phyloP scores from a whole-genome alignment of 2,329 filamentous ascomycete genomes.

The Arthrobotrys conoides region DNA sequence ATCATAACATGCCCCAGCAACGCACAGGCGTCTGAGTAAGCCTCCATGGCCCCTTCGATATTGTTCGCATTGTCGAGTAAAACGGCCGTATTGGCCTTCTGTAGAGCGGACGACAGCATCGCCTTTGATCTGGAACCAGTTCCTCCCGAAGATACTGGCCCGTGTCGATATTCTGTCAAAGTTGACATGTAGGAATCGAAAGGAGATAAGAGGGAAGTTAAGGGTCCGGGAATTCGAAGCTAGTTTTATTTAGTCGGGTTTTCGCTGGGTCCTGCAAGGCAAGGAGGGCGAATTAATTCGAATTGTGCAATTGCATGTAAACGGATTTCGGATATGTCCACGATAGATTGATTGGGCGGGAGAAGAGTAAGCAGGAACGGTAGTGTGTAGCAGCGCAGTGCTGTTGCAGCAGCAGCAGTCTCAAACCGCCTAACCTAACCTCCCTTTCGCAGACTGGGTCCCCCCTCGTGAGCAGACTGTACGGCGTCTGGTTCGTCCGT shows the following conservation, averaged over 20 bases:
- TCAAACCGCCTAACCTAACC: slow-evolving; percentile 55
- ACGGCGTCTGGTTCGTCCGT: background rate
- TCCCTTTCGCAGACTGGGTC: slow-evolving; percentile 33
- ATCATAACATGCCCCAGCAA: slow-evolving; percentile 89
- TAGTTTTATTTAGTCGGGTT: slow-evolving; percentile 60
- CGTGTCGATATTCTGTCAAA: slow-evolving; percentile 60
- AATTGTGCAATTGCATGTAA: slow-evolving; percentile 27
- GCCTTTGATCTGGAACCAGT: slow-evolving; percentile 73
- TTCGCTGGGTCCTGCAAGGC: slow-evolving; percentile 36
- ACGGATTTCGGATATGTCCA: slow-evolving; percentile 25
- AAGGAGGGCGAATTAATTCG: slow-evolving; percentile 54
- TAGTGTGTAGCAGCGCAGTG: background rate
- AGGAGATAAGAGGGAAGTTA: slow-evolving; percentile 43
- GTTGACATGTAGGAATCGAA: slow-evolving; percentile 52
- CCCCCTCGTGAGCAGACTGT: slow-evolving; percentile 6
- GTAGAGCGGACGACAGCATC: slow-evolving; percentile 94
- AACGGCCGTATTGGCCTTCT: slow-evolving; percentile 96
- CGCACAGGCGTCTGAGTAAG: slow-evolving; percentile 90
- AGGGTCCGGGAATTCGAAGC: slow-evolving; percentile 43
- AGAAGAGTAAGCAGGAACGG: slow-evolving; percentile 34
- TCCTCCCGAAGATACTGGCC: slow-evolving; percentile 55
- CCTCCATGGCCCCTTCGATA: slow-evolving; percentile 88
- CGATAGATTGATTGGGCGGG: slow-evolving; percentile 34
- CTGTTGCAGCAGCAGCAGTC: slow-evolving; percentile 14
- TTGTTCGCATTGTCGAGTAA: slow-evolving; percentile 96